phyloP scores from a whole-genome alignment of 2,329 filamentous ascomycete genomes.

The Paraconiothyrium sp. region DNA sequence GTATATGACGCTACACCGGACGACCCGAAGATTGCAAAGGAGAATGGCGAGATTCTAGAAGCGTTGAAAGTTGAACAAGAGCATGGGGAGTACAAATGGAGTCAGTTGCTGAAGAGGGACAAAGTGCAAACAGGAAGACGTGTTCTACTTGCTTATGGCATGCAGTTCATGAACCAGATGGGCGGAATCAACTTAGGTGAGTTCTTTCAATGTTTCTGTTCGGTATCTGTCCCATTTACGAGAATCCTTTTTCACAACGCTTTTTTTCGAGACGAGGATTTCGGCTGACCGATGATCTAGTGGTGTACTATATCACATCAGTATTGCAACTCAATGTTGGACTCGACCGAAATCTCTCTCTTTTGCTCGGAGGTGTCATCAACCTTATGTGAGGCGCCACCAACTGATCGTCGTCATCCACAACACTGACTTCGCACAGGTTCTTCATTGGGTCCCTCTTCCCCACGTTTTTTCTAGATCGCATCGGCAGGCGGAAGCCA shows the following conservation, averaged over 20 bases:
- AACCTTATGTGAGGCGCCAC: constrained; percentile 30
- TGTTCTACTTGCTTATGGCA: constrained; percentile 52
- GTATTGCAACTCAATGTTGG: constrained; percentile 60
- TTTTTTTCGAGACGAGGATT: no score
- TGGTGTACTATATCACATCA: constrained; percentile 56
- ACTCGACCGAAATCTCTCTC: constrained; percentile 54
- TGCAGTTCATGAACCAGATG: constrained; percentile 53
- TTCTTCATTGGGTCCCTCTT: constrained; percentile 41
- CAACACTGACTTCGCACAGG: constrained; percentile 11
- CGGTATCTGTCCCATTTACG: no score
- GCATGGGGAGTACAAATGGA: constrained; percentile 52
- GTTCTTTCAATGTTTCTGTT: no score
- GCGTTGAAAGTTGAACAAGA: constrained; percentile 48
- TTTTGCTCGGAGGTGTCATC: constrained; percentile 58
- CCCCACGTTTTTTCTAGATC: constrained; percentile 54
- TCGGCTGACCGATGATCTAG: constrained; percentile 30
- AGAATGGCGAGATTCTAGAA: constrained; percentile 56
- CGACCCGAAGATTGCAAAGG: constrained; percentile 62
- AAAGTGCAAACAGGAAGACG: constrained; percentile 52
- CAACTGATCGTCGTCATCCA: neutral
- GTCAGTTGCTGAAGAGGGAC: constrained; percentile 51
- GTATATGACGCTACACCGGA: constrained; percentile 59
- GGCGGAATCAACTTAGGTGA: constrained; percentile 41
- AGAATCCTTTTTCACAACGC: no score
- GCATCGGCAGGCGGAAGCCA: constrained; percentile 39